These are phyloP conservation scores for Fusarium anthophilum DNA, from an alignment of 2,329 filamentous ascomycete species.

Conservation along the genomic window DNA sequence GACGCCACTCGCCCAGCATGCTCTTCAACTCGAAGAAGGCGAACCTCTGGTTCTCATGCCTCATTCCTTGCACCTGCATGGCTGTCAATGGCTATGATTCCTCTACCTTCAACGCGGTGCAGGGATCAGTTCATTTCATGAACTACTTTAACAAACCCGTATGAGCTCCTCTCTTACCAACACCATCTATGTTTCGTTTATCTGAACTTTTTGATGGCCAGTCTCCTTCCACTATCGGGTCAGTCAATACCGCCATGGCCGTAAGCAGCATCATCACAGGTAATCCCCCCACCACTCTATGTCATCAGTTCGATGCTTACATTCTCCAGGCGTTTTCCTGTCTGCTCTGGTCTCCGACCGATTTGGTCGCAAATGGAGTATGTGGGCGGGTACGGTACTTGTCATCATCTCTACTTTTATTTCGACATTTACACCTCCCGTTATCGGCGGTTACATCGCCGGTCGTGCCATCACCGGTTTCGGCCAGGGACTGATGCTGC, in stretches of 20 bases:
- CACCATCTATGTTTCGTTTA: neutral
- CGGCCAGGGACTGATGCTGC: slow-evolving; percentile 73
- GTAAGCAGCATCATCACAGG: neutral
- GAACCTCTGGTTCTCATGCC: slow-evolving; percentile 10
- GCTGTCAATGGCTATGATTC: slow-evolving; percentile 6
- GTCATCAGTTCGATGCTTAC: neutral
- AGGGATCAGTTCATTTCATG: slow-evolving; percentile 10
- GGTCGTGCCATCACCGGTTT: slow-evolving; percentile 74
- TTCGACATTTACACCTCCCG: slow-evolving; percentile 1
- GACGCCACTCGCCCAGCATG: neutral
- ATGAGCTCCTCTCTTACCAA: neutral
- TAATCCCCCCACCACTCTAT: neutral
- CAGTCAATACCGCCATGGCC: neutral
- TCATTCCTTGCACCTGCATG: slow-evolving; percentile 3
- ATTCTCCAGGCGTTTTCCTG: neutral
- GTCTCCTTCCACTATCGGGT: slow-evolving; percentile 5
- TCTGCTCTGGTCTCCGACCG: neutral
- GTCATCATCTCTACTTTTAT: neutral
- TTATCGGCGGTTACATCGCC: slow-evolving; percentile 71
- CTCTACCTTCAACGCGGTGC: slow-evolving; percentile 2
- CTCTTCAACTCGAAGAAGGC: slow-evolving; percentile 3
- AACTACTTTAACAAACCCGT: slow-evolving; percentile 8
- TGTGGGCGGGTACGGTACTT: neutral
- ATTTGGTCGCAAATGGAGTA: slow-evolving; percentile 3
- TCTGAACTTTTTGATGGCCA: neutral